Base-by-base conservation (phyloP, 129 eudicot genomes). In the Artemisia argyi region DNA sequence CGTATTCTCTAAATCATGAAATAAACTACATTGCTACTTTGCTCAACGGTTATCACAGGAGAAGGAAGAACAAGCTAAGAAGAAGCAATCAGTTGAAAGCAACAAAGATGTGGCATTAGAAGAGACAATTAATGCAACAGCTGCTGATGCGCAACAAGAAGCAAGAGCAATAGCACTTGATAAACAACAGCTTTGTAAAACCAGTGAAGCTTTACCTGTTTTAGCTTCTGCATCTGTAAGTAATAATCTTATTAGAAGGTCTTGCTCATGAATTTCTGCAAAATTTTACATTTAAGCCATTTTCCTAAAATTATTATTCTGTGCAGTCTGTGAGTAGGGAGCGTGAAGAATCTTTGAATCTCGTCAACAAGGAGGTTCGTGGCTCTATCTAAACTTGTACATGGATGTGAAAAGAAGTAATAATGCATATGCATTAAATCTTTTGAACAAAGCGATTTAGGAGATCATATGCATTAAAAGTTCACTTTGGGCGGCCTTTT, bases 161-260 rank as follows among this genome's bases (percentile, higher is more conserved):
- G 90, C 22, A 20, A 20, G 22, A 20, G 22, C 22, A 20, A 20
- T 20, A 20, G 22, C 22, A 20, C 22, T 20, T 20, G 22, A 20
- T 20, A 20, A 20, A 20, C 22, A 20, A 20, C 22, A 20, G 22
- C 22, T 20, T 20, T 20, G 22, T 20, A 20, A 20, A 20, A 20
- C 22, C 22, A 20, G 22, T 20, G 22, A 20, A 20, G 22, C 22
- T 20, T 20, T 20, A 20, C 22, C 22, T 78, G 97, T 94, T 82
- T 81, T 94, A 80, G 89, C 98, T 78, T 90, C 98, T 74, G 97
- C 97, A 71, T 94, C 98, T 30, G 97, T 94, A 77, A 80, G 90
- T 56, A 78, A 77, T 62, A 16, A 60, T 51, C 16, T 19, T 47
- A 1, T 72, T 2, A 10, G 26, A 28, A 53, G 17, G 62, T 49